Base-by-base conservation (phyloP, 208 protist genomes). In the Wallacemonas sp. region DNA sequence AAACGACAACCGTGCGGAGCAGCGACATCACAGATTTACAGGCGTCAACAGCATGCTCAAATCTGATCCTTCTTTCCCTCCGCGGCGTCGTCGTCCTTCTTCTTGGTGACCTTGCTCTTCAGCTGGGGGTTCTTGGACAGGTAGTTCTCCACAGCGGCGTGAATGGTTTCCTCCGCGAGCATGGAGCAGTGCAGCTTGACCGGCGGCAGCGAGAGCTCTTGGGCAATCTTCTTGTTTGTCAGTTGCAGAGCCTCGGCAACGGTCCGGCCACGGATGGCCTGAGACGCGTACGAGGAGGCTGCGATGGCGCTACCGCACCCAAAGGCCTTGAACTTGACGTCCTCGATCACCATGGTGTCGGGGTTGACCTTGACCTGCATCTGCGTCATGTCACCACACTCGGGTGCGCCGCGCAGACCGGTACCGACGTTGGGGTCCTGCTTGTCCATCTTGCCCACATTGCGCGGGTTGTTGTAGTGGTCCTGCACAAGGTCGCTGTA, bases 171-270 rank as follows among this genome's bases (percentile, higher is more conserved):
- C 82, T 99, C 97, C 10, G 99, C 99, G 25, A 99, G 86, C 95
- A 99, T 98, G 22, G 87, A 97, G 84, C 99, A 99, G 81, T 99
- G 99, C 63, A 99, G 86, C 88, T 99, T 99, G 26, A 99, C 99
- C 2, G 99, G 99, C 20, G 99, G 99, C 57, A 99, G 82, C 10
- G 93, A 95, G 16, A 99, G 92, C 74, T 99, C 94, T 61, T 96
- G 94, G 4, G 98, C 98, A 45, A 99, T 99, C 41, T 99, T 89
- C 26, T 91, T 98, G 82, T 99, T 99, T 31, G 95, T 98, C 65
- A 99, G 92, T 41, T 95, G 78, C 12, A 93, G 67, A 10, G 96
- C 98, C 54, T 99, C 95, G 16, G 99, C 97, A 3, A 99, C 62
- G 12, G 88, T 98, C 90, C 99, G 99, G 7, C 99, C 98, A 33